Evolutionary conservation across 1,284 basidiomycete genomes (phyloP).

Genomic region (Termitomyces sp.): DNA sequence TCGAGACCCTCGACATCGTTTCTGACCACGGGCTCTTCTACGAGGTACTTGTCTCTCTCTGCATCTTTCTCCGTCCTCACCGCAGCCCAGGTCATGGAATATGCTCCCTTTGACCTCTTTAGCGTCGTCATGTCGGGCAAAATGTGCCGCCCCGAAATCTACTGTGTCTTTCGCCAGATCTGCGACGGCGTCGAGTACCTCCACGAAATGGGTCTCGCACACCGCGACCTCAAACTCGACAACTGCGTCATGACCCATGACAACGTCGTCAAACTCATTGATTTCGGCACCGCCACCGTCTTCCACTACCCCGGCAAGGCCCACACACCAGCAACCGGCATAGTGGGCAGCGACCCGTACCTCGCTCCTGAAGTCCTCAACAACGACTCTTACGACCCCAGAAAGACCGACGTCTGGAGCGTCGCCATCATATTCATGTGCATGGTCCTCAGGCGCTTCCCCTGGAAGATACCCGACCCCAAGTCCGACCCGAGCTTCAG

Average conservation of each 20-base stretch:
- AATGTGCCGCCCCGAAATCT: conserved; percentile 97
- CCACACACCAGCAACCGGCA: conserved; percentile 75
- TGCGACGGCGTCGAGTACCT: conserved; percentile 98
- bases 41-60: conserved; percentile 69
- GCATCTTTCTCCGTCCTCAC: conserved; percentile 8
- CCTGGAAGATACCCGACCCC: conserved; percentile 97
- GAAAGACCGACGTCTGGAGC: conserved; percentile 98
- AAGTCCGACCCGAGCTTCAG: conserved; percentile 91
- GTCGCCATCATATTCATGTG: conserved; percentile 99
- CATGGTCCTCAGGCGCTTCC: conserved; percentile 96
- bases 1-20: conserved; percentile 98
- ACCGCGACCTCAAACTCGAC: conserved; percentile 98
- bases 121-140: conserved; percentile 99
- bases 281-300: conserved; percentile 98
- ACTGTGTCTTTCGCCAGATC: conserved; percentile 99
- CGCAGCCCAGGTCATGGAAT: conserved; percentile 87
- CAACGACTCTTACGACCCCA: conserved; percentile 82
- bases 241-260: conserved; percentile 97
- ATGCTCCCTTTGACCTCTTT: conserved; percentile 97
- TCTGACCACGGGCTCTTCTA: conserved; percentile 98
- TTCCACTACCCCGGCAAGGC: conserved; percentile 94
- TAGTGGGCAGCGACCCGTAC: conserved; percentile 98
- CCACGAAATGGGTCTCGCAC: conserved; percentile 95
- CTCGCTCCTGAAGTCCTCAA: conserved; percentile 94
- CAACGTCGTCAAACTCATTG: conserved; percentile 98